Conservation (phyloP, 441 rosid genomes). For the Euphorbia corollata region DNA sequence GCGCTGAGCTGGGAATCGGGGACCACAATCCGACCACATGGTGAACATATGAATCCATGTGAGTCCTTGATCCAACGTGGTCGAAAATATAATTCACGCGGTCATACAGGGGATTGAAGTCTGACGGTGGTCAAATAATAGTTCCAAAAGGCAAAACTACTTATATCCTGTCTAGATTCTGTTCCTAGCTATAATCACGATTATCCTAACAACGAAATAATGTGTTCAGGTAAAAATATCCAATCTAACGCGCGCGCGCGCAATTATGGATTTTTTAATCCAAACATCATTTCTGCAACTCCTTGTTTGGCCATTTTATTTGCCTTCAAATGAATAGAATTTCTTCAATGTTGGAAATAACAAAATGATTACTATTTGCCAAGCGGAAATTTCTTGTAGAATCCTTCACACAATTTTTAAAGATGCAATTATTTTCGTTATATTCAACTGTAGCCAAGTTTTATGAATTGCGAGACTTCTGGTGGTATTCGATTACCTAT, state of each 20-base stretch:
- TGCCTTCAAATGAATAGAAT: neutral
- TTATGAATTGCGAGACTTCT: too few relatives aligned
- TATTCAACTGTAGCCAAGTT: too few relatives aligned
- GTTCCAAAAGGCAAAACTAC: too few relatives aligned
- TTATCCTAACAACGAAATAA: too few relatives aligned
- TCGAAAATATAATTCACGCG: slow-evolving; percentile 18
- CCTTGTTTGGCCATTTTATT: neutral
- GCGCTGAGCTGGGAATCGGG: slow-evolving; percentile 23
- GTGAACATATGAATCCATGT: slow-evolving; percentile 19
- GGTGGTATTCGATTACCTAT: too few relatives aligned
- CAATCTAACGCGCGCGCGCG: too few relatives aligned
- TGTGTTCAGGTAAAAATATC: too few relatives aligned
- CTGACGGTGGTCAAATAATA: neutral
- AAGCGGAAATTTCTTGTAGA: neutral
- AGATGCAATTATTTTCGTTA: too few relatives aligned
- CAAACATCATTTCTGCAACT: neutral
- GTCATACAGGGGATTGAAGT: slow-evolving; percentile 2
- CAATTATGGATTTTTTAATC: neutral
- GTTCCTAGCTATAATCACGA: too few relatives aligned
- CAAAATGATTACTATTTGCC: neutral
- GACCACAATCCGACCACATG: slow-evolving; percentile 24
- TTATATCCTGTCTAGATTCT: too few relatives aligned
- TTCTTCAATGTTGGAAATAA: neutral
- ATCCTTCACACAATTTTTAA: too few relatives aligned
- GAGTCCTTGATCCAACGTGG: slow-evolving; percentile 22